phyloP scores from a whole-genome alignment of 257 asterid species.

The Leonotis leonurus region DNA sequence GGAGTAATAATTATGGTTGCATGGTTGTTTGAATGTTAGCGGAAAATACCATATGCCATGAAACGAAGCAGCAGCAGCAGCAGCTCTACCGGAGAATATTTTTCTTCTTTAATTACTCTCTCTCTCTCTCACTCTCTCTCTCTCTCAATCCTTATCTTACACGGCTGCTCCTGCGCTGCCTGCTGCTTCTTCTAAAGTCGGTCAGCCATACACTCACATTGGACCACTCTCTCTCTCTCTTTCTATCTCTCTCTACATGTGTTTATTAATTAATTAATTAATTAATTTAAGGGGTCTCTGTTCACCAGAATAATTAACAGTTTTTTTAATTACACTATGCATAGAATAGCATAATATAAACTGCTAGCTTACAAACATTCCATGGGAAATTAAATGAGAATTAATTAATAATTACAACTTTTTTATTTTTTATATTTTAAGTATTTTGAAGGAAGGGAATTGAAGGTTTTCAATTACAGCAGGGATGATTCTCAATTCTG shows the following conservation, averaged over 20 bases:
- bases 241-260: background rate
- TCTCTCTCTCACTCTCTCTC: constrained; percentile 10
- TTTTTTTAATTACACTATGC: too few species aligned
- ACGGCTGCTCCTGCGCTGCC: constrained; percentile 40
- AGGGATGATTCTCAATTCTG: too few species aligned
- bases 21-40: constrained; percentile 39
- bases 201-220: constrained; percentile 68
- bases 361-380: too few species aligned
- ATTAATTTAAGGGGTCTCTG: too few species aligned
- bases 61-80: constrained; percentile 5
- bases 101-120: constrained; percentile 14
- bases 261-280: too few species aligned
- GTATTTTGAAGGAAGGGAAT: too few species aligned
- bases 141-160: constrained; percentile 32
- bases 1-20: constrained; percentile 12
- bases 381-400: too few species aligned
- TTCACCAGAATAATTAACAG: too few species aligned
- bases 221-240: constrained; percentile 56
- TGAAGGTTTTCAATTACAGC: too few species aligned
- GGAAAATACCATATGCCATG: constrained; percentile 37
- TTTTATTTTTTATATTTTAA: too few species aligned
- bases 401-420: too few species aligned
- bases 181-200: constrained; percentile 45
- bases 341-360: too few species aligned
- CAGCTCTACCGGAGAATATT: constrained; percentile 28